These are phyloP conservation scores for Exophiala aquamarina DNA, from an alignment of 2,329 filamentous ascomycete species.

Conservation along the genomic window DNA sequence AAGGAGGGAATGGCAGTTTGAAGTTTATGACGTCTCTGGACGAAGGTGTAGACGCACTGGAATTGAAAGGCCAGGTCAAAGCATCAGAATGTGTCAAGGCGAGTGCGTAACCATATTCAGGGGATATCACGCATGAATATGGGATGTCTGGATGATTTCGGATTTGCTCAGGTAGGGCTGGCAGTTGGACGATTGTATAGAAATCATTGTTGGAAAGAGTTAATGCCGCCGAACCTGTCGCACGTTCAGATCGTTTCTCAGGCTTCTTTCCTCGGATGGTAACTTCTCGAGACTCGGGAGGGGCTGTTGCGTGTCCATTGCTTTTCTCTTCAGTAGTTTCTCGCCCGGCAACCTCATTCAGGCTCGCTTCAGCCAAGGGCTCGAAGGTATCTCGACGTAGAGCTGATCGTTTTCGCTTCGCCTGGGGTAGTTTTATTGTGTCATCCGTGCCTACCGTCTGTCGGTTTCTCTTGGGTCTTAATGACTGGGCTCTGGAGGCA, in stretches of 20 bases:
- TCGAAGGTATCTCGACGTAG: conserved; percentile 39
- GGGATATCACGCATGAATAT: conserved; percentile 66
- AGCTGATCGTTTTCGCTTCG: conserved; percentile 48
- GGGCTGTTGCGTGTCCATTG: conserved; percentile 20
- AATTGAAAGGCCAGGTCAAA: conserved; percentile 84
- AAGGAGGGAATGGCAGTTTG: conserved; percentile 71
- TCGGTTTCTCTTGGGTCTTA: conserved; percentile 31
- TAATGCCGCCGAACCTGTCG: conserved; percentile 32
- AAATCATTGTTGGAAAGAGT: conserved; percentile 71
- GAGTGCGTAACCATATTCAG: conserved; percentile 70
- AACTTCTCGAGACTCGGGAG: conserved; percentile 34
- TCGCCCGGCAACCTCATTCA: conserved; percentile 28
- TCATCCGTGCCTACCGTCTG: conserved; percentile 41
- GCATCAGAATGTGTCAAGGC: conserved; percentile 79
- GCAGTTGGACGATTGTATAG: conserved; percentile 82
- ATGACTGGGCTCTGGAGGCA: conserved; percentile 22
- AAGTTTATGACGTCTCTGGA: conserved; percentile 79
- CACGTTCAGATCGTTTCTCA: conserved; percentile 34
- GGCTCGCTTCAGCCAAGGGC: conserved; percentile 24
- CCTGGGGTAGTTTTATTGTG: conserved; percentile 43
- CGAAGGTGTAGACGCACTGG: conserved; percentile 52
- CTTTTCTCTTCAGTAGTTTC: conserved; percentile 25
- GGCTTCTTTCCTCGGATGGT: conserved; percentile 40
- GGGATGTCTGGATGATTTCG: conserved; percentile 57
- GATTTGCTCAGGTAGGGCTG: conserved; percentile 76